Conservation (phyloP, 306 rosid genomes). For the Datisca glomerata region DNA sequence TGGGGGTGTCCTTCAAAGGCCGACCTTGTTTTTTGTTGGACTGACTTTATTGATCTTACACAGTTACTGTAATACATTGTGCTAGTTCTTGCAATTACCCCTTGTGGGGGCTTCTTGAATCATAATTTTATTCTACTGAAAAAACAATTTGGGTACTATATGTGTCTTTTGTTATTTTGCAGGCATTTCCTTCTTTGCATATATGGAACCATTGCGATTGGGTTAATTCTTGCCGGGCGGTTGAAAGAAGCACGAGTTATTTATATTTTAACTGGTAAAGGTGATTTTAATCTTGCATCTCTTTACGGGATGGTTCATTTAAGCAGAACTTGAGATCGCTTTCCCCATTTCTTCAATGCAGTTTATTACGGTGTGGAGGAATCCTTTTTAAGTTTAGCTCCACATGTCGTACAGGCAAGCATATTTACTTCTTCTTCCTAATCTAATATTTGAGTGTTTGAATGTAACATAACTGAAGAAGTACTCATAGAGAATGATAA, state of each 20-base stretch:
- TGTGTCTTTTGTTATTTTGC: conserved; percentile 22
- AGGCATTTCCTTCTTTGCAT: conserved; percentile 89
- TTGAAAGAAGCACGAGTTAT: conserved; percentile 50
- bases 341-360: conserved; percentile 24
- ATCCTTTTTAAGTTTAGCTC: conserved; percentile 54
- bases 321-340: too few species aligned
- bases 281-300: conserved; percentile 4
- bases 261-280: conserved; percentile 65
- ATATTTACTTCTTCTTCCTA: conserved; percentile 1
- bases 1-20: too few species aligned
- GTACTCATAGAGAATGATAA: too few species aligned
- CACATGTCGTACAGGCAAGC: conserved; percentile 73
- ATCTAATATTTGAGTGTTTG: not conserved
- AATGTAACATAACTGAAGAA: too few species aligned
- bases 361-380: conserved; percentile 76
- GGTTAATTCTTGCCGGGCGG: conserved; percentile 70
- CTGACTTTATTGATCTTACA: too few species aligned
- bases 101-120: too few species aligned
- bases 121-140: too few species aligned
- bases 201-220: conserved; percentile 64
- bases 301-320: too few species aligned
- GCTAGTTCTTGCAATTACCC: too few species aligned
- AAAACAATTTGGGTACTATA: too few species aligned
- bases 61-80: too few species aligned
- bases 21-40: too few species aligned